Conservation (phyloP, 805 yeast genomes). For the Nematodospora valgi region DNA sequence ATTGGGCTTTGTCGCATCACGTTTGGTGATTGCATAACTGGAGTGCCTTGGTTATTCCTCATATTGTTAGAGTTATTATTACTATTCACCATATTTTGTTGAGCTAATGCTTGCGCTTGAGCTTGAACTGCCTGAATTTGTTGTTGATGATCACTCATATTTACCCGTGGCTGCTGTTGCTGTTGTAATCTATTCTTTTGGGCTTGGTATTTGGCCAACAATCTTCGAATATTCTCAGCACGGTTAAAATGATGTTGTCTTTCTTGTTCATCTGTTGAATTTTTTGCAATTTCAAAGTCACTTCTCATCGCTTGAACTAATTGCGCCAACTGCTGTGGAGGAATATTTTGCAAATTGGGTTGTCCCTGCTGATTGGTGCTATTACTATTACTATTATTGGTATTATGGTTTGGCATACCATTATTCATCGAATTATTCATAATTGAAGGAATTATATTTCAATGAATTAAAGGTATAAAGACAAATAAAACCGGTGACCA, state of each 20-base stretch:
- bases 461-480: too few relatives aligned
- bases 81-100: slow-evolving; percentile 3
- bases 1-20: slow-evolving; percentile 8
- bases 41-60: slow-evolving; percentile 7
- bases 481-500: too few relatives aligned
- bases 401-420: too few relatives aligned
- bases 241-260: slow-evolving; percentile 61
- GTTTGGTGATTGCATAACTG: slow-evolving; percentile 9
- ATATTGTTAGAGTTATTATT: slow-evolving; percentile 10
- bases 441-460: not conserved
- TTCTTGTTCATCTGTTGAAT: slow-evolving; percentile 50
- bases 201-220: slow-evolving; percentile 52
- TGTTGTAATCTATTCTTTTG: slow-evolving; percentile 32
- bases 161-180: slow-evolving; percentile 15
- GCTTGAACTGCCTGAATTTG: slow-evolving; percentile 22
- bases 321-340: slow-evolving; percentile 10
- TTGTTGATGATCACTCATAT: slow-evolving; percentile 21
- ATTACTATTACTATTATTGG: slow-evolving; percentile 1
- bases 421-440: not conserved
- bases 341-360: slow-evolving; percentile 4
- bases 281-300: slow-evolving; percentile 60
- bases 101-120: slow-evolving; percentile 14
- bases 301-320: slow-evolving; percentile 47
- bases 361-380: slow-evolving; percentile 1
- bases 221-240: slow-evolving; percentile 61